Evolutionary conservation across 2,329 filamentous ascomycete species (phyloP), one percentile per base, ranked within the genome.

Genomic region (Cercospora sp.): DNA sequence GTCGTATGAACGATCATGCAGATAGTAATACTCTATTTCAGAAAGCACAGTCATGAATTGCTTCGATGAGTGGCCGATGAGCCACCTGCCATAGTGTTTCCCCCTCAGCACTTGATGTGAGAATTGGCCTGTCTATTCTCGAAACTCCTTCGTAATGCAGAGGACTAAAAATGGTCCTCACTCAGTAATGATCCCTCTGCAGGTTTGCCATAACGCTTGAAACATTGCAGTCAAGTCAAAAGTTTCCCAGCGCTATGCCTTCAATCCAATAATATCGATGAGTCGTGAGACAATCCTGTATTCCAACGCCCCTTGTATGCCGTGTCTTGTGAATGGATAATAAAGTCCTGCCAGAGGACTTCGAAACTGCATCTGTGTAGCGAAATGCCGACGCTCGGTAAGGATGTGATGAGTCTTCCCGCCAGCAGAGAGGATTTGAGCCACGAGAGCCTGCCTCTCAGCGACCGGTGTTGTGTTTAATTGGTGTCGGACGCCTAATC

Each of bases 61-160:
- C 53, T 33, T 57, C 26, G 30, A 18, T 30, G 53, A 58, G 4
- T 31, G 60, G 45, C 28, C 39, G 7, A 53, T 53, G 33, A 66
- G 63, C 63, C 28, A 59, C 63, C 51, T 59, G 31, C 30, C 36
- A 20, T 30, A 33, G 39, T 60, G 36, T 51, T 51, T 53, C 57
- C 55, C 55, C 42, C 26, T 59, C 55, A 60, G 63, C 63, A 65
- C 55, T 60, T 65, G 63, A 65, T 65, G 63, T 31, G 48, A 65
- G 57, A 65, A 60, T 30, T 65, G 45, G 63, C 63, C 55, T 23
- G 20, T 60, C 57, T 60, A 60, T 28, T 60, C 36, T 36, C 63
- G 42, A 65, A 65, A 55, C 57, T 60, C 39, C 63, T 16, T 39
- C 12, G 55, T 16, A 65, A 60, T 60, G 55, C 28, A 45, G 30